Evolutionary conservation across 495 filamentous ascomycete species (phyloP).

Genomic region (Penicillium waksmanii): DNA sequence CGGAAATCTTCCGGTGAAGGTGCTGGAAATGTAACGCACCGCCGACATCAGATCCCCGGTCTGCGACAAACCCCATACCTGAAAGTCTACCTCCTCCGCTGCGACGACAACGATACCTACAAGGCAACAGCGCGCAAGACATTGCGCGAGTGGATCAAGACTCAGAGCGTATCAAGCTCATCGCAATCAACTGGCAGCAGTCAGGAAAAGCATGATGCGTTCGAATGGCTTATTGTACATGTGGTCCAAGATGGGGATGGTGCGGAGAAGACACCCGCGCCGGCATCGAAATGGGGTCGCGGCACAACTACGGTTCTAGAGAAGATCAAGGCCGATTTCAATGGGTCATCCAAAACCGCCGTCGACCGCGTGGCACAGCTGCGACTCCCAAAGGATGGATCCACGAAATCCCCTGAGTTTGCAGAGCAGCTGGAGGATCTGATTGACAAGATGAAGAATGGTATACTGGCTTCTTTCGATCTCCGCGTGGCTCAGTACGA

Average conservation of each 20-base stretch:
- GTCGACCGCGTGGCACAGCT: constrained; percentile 86
- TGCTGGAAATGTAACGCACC: constrained; percentile 53
- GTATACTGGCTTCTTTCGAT: constrained; percentile 90
- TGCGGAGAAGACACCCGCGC: constrained; percentile 70
- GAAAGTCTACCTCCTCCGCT: constrained; percentile 84
- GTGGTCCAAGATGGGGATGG: constrained; percentile 66
- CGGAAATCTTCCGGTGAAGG: constrained; percentile 42
- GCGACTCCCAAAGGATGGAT: constrained; percentile 59
- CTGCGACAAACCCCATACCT: constrained; percentile 92
- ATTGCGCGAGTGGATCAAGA: constrained; percentile 88
- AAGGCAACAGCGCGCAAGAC: constrained; percentile 75
- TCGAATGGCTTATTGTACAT: constrained; percentile 94
- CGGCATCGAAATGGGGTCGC: constrained; percentile 78
- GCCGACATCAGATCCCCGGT: constrained; percentile 94
- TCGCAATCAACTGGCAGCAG: constrained; percentile 42
- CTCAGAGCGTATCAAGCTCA: constrained; percentile 59
- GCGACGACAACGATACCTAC: constrained; percentile 94
- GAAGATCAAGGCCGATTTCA: constrained; percentile 91
- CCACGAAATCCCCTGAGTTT: constrained; percentile 65
- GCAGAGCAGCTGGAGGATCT: constrained; percentile 80
- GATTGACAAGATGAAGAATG: constrained; percentile 80
- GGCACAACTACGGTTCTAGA: constrained; percentile 81
- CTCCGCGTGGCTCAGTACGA: constrained; percentile 91
- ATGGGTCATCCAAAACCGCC: constrained; percentile 75
- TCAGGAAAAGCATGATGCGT: constrained; percentile 89